phyloP scores from a whole-genome alignment of 169 alveolate genomes.

The Perkinsus marinus region DNA sequence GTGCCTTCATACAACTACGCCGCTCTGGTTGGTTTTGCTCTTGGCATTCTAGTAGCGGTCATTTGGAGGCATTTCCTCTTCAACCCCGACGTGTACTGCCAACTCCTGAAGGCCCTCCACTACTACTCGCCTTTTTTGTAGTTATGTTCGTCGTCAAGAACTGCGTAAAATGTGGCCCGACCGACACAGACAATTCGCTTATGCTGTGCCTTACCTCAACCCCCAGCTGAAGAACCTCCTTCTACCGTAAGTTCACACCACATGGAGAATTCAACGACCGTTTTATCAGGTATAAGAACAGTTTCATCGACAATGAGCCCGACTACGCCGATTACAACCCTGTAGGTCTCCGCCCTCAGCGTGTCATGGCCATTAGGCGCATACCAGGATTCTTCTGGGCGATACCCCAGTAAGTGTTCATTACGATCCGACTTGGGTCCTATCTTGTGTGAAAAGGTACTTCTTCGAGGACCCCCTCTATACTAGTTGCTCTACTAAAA shows the following conservation, averaged over 20 bases:
- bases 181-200: not conserved
- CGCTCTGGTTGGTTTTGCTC: not conserved
- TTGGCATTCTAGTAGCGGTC: not conserved
- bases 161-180: not conserved
- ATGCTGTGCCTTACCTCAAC: not conserved
- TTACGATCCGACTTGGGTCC: not conserved
- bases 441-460: not conserved
- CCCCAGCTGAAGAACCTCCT: not conserved
- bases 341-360: not conserved
- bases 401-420: not conserved
- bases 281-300: not conserved
- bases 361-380: not conserved
- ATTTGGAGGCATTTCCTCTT: not conserved
- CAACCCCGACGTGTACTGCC: not conserved
- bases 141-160: not conserved
- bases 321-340: not conserved
- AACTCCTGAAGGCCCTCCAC: not conserved
- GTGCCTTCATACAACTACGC: not conserved
- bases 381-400: not conserved
- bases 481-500: not conserved
- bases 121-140: not conserved
- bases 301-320: not conserved
- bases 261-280: not conserved
- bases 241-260: not conserved
- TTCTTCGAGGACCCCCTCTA: not conserved